Percentiles rank a stretch among this genome's conserved stretches.
Conservation (phyloP, 495 filamentous ascomycete genomes). For the Xylaria cubensis region DNA sequence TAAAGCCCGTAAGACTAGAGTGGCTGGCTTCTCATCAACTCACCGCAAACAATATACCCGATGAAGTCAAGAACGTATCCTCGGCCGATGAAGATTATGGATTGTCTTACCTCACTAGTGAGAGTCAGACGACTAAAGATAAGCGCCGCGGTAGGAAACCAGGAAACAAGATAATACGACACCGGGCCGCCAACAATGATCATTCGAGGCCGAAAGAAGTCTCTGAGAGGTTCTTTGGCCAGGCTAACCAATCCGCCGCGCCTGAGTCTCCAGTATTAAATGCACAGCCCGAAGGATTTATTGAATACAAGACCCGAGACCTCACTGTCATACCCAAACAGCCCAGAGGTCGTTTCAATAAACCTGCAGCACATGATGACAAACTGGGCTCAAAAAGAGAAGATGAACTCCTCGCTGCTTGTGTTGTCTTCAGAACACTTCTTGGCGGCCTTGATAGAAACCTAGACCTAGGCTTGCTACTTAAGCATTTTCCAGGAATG, state of each 20-base stretch:
- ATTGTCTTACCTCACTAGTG: constrained; percentile 13
- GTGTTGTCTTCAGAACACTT: constrained; percentile 74
- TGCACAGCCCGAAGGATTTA: constrained; percentile 36
- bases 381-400: constrained; percentile 49
- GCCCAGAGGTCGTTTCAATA: constrained; percentile 46
- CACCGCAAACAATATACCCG: constrained; percentile 51
- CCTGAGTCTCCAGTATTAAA: neutral
- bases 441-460: constrained; percentile 72
- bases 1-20: constrained; percentile 34
- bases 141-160: neutral
- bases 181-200: neutral
- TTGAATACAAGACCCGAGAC: constrained; percentile 48
- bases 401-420: constrained; percentile 65
- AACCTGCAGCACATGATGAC: constrained; percentile 34
- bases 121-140: neutral
- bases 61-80: constrained; percentile 43
- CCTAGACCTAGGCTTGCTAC: constrained; percentile 78
- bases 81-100: constrained; percentile 34
- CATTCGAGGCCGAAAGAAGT: constrained; percentile 10
- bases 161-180: neutral
- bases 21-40: constrained; percentile 48
- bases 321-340: constrained; percentile 46
- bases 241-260: neutral
- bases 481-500: constrained; percentile 68
- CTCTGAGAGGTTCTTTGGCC: neutral